Evolutionary conservation across 2,329 filamentous ascomycete species (phyloP), one percentile per base, ranked within the genome.

Genomic region (Pseudocercospora pini-densiflorae): DNA sequence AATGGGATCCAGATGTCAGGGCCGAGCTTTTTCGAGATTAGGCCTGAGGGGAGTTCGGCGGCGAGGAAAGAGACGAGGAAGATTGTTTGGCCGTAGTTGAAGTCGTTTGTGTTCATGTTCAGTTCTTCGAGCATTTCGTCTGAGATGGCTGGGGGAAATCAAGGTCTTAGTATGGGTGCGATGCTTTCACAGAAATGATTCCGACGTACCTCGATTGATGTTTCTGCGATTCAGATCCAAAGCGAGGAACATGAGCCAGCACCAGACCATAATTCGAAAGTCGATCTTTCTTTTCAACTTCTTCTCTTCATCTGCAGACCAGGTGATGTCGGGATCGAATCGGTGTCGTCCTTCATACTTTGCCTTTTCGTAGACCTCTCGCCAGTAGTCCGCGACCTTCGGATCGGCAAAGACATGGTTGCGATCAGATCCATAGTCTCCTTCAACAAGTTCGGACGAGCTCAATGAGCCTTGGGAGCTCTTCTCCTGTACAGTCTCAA

Each of bases 301-400:
- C 66, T 78, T 80, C 71, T 84, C 81, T 68, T 83, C 81, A n/a
- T 75, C 70, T 29, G 80, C 74, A 0, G 76, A 76, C 82, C 82
- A 84, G 51, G 81, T 79, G 54, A 81, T 78, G 0, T 80, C 76
- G 0, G 80, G 81, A 63, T 85, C 82, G 77, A 81, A 85, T 10
- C 81, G 79, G 72, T 84, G 82, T 43, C 79, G 75, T 12, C 83
- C 81, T 73, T 85, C 83, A 71, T 87, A 81, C 76, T 79, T 68
- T 1, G 85, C 84, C 6, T 83, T 82, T 68, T 88, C 85, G 66
- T 88, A 88, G 4, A 87, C 73, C 4, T 77, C 77, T 1, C 80
- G 78, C 82, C 85, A 88, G 70, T 85, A 81, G n/a, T 84, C 81
- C 1, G 85, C 85, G 1, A 85, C 78, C 2, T 79, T 78, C 2